Conservation (phyloP, 805 yeast genomes). For the Wickerhamomyces pijperi region DNA sequence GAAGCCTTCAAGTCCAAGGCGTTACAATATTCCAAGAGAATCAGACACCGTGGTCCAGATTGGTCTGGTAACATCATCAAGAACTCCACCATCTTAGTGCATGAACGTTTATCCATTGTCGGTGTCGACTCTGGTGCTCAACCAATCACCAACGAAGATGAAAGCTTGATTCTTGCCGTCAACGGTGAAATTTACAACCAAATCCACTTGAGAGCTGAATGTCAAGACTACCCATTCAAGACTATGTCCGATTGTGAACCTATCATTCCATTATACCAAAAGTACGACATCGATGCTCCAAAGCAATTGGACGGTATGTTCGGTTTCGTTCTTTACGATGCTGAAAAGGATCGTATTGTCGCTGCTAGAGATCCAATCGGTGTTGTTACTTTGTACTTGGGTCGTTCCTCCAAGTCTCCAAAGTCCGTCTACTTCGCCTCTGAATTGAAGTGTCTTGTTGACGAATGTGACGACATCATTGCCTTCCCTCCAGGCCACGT, state of each 20-base stretch:
- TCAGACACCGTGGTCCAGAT: slow-evolving; percentile 99
- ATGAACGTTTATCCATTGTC: slow-evolving; percentile 95
- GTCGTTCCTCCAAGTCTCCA: slow-evolving; percentile 59
- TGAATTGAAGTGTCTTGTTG: slow-evolving; percentile 87
- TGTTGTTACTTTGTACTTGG: slow-evolving; percentile 92
- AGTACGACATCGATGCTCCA: slow-evolving; percentile 85
- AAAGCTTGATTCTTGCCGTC: slow-evolving; percentile 64
- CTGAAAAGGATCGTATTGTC: slow-evolving; percentile 69
- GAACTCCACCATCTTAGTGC: slow-evolving; percentile 76
- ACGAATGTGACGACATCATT: slow-evolving; percentile 84
- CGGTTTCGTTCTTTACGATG: slow-evolving; percentile 88
- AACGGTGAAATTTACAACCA: slow-evolving; percentile 99
- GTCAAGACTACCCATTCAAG: slow-evolving; percentile 63
- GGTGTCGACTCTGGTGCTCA: slow-evolving; percentile 98
- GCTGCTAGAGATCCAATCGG: slow-evolving; percentile 99
- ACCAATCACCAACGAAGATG: slow-evolving; percentile 81
- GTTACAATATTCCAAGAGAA: slow-evolving; percentile 78
- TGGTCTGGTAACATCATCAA: slow-evolving; percentile 87
- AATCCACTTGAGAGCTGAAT: slow-evolving; percentile 71
- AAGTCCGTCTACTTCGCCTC: slow-evolving; percentile 82
- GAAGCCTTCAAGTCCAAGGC: slow-evolving; percentile 80
- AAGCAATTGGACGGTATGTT: slow-evolving; percentile 95
- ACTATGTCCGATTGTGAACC: slow-evolving; percentile 96
- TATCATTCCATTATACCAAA: slow-evolving; percentile 82
- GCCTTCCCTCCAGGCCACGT: slow-evolving; percentile 99